Base-by-base conservation (phyloP, 257 asterid species). In the Scutellaria minor region DNA sequence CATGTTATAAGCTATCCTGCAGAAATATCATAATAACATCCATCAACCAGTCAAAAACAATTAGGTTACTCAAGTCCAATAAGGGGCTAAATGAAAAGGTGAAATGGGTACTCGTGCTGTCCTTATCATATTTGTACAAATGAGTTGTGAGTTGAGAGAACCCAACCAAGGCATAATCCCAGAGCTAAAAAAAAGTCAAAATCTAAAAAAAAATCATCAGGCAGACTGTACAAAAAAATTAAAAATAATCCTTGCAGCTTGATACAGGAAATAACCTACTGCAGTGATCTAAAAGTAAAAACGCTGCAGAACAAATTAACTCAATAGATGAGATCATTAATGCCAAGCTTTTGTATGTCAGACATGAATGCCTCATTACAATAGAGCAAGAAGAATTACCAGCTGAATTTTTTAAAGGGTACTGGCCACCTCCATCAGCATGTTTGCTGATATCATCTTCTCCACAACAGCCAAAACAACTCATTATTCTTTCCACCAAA, bases 391-490 rank as follows among this genome's bases (percentile, higher is more conserved):
- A 45, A 71, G 27, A 64, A 77, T 82, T 88, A 90, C 96, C 96
- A 48, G 86, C 76, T 54, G 91, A 52, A 64, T 80, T 59, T 80
- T 87, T 87, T 64, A 83, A 78, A 39, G 81, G 50, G 57, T 79
- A 62, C 40, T 76, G 84, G 71, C 83, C 90, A 62, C 86, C 97
- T 62, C 84, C 91, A 71, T 90, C 88, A 70, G 87, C 22, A 48
- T 83, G 79, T 82, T 78, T 86, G 40, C 71, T 72, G 82, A 78
- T 66, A 60, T 90, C 96, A 77, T 81, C 89, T 27, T 88, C 90
- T 60, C 73, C 85, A 64, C 91, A 90, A 75, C 97, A 90, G 80
- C 89, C 15, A 78, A 88, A 86, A 77, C 96, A 88, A 80, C 96
- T 81, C 97, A 90, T 89, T 64, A 24, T 45, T 68, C 58, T 68